Percentiles rank a stretch among this genome's conserved stretches.
phyloP scores from a whole-genome alignment of 148 eudicot genomes.

The Diospyros kaki region DNA sequence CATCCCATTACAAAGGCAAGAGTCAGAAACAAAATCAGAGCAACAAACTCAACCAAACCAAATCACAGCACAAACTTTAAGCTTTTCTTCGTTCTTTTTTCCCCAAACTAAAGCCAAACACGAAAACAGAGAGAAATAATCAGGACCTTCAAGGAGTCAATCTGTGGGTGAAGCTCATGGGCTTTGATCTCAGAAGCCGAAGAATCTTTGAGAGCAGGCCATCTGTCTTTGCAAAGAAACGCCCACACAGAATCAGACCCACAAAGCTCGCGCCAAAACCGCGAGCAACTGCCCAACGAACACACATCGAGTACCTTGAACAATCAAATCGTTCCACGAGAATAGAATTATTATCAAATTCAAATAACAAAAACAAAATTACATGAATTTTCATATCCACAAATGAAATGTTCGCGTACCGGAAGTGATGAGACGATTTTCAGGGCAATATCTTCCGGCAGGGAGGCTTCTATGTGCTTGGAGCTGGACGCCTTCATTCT shows the following conservation, averaged over 20 bases:
- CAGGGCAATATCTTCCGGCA: constrained; percentile 59
- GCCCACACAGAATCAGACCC: constrained; percentile 67
- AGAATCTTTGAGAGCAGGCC: constrained; percentile 47
- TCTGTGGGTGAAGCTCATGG: constrained; percentile 18
- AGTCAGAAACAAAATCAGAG: background rate
- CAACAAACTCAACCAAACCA: background rate
- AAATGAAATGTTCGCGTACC: constrained; percentile 21
- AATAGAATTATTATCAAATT: background rate
- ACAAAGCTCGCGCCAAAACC: constrained; percentile 74
- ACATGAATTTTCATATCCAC: too few species aligned
- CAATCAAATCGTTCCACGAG: constrained; percentile 3
- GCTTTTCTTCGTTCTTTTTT: too few species aligned
- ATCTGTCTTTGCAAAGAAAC: constrained; percentile 46
- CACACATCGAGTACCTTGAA: constrained; percentile 64
- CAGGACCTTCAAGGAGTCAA: constrained; percentile 21
- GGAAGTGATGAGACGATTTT: constrained; percentile 60
- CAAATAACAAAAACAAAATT: too few species aligned
- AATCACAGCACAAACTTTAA: background rate
- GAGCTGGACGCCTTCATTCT: constrained; percentile 12
- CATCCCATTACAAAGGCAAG: background rate
- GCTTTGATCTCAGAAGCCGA: constrained; percentile 14
- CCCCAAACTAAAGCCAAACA: background rate
- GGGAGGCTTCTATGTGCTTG: constrained; percentile 21
- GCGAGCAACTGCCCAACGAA: constrained; percentile 66
- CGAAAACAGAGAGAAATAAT: background rate